These are phyloP conservation scores for Aureobasidium namibiae DNA, from an alignment of 2,329 filamentous ascomycete genomes.

Conservation along the genomic window DNA sequence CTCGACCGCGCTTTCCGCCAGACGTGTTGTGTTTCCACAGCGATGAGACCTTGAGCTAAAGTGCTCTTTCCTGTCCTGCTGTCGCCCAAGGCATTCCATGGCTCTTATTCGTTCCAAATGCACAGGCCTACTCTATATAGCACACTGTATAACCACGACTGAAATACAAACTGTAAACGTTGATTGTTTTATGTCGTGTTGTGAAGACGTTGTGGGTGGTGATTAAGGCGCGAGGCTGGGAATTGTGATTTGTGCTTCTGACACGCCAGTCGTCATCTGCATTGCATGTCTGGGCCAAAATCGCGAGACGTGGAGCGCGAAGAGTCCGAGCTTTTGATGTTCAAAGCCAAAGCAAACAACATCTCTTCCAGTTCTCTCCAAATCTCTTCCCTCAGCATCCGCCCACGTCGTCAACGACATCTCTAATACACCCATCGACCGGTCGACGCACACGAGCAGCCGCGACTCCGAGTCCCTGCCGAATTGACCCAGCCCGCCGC, in stretches of 20 bases:
- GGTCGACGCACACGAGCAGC: not conserved
- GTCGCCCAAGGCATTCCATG: not conserved
- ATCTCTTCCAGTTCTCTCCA: slow-evolving; percentile 5
- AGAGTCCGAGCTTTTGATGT: slow-evolving; percentile 7
- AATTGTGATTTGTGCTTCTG: slow-evolving; percentile 7
- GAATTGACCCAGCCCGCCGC: not conserved
- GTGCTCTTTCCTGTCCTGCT: not conserved
- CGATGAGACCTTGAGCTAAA: slow-evolving; percentile 5
- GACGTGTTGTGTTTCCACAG: slow-evolving; percentile 1
- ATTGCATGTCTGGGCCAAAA: not conserved
- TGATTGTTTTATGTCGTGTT: slow-evolving; percentile 3
- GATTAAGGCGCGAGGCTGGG: not conserved
- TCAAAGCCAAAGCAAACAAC: slow-evolving; percentile 11
- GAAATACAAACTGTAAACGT: not conserved
- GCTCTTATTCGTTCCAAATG: too few species aligned
- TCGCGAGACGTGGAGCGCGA: slow-evolving; percentile 10
- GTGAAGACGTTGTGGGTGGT: not conserved
- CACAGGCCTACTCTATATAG: too few species aligned
- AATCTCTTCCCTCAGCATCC: slow-evolving; percentile 11
- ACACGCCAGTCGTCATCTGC: not conserved
- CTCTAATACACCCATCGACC: not conserved
- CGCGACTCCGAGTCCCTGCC: not conserved
- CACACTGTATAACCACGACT: not conserved
- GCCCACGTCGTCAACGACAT: slow-evolving; percentile 2
- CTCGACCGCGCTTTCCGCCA: not conserved